Evolutionary conservation across 306 rosid genomes (phyloP).

Genomic region (Glycyrrhiza uralensis): DNA sequence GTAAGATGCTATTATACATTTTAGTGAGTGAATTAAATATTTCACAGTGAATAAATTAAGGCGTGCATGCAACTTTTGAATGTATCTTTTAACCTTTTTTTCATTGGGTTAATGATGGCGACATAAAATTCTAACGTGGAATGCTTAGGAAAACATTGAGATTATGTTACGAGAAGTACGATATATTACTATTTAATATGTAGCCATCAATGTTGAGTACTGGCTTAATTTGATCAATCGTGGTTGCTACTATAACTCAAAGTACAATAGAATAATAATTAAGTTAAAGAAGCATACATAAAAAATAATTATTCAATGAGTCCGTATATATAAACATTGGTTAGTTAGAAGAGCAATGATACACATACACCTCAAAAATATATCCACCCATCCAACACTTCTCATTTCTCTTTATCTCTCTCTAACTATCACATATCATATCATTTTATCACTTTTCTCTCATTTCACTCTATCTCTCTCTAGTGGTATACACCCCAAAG

Average conservation of each 20-base stretch:
- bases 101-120: slow-evolving; percentile 14
- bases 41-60: slow-evolving; percentile 7
- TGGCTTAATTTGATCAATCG: background rate
- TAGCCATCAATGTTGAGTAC: background rate
- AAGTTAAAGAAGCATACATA: background rate
- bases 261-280: background rate
- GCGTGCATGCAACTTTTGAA: slow-evolving; percentile 32
- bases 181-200: background rate
- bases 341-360: too few species aligned
- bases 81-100: background rate
- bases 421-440: too few species aligned
- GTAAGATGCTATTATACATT: background rate
- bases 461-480: too few species aligned
- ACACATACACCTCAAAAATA: too few species aligned
- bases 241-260: slow-evolving; percentile 3
- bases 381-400: too few species aligned
- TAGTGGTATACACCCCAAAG: too few species aligned
- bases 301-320: background rate
- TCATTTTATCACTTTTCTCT: too few species aligned
- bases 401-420: too few species aligned
- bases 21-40: slow-evolving; percentile 1
- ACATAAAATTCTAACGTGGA: background rate
- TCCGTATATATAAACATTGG: too few species aligned
- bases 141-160: background rate
- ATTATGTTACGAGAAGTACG: slow-evolving; percentile 7